These are phyloP conservation scores for Colletotrichum plurivorum DNA, from an alignment of 2,329 filamentous ascomycete genomes.

Conservation along the genomic window DNA sequence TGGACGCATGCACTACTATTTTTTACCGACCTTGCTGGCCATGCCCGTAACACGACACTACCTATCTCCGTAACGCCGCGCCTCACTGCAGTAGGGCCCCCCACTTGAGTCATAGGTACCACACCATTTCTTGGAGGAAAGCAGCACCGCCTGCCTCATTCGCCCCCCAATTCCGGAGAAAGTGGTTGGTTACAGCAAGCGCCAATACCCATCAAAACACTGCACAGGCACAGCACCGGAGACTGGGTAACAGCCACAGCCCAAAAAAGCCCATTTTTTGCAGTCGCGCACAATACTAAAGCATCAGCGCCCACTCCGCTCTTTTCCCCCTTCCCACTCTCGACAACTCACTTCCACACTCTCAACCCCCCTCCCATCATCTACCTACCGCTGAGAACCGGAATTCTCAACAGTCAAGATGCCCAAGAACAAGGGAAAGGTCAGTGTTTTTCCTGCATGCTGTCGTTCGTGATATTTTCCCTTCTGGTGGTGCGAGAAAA, in stretches of 20 bases:
- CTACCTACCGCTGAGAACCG: slow-evolving; percentile 44
- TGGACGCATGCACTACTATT: slow-evolving; percentile 4
- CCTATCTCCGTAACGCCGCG: slow-evolving; percentile 1
- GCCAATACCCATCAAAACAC: slow-evolving; percentile 23
- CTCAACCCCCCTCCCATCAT: slow-evolving; percentile 23
- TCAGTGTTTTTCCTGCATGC: slow-evolving; percentile 59
- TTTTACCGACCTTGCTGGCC: no score
- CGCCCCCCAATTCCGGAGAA: slow-evolving; percentile 22
- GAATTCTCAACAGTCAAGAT: slow-evolving; percentile 66
- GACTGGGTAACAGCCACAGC: neutral
- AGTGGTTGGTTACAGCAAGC: slow-evolving; percentile 17
- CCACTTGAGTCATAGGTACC: slow-evolving; percentile 37
- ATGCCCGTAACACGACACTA: no score
- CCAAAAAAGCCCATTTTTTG: slow-evolving; percentile 24
- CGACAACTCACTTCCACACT: slow-evolving; percentile 26
- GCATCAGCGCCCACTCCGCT: slow-evolving; percentile 26
- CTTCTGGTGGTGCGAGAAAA: slow-evolving; percentile 6
- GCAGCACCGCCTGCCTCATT: slow-evolving; percentile 23
- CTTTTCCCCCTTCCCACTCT: slow-evolving; percentile 15
- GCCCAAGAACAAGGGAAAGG: slow-evolving; percentile 99
- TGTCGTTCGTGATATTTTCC: slow-evolving; percentile 9
- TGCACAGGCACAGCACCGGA: slow-evolving; percentile 2
- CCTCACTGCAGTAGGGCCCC: slow-evolving; percentile 2
- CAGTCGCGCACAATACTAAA: slow-evolving; percentile 38
- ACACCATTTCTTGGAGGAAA: slow-evolving; percentile 15